Percentiles rank a stretch among this genome's conserved stretches.
These are phyloP conservation scores for Apophysomyces trapeziformis DNA, from an alignment of 371 early-diverging fungal species.

Conservation along the genomic window DNA sequence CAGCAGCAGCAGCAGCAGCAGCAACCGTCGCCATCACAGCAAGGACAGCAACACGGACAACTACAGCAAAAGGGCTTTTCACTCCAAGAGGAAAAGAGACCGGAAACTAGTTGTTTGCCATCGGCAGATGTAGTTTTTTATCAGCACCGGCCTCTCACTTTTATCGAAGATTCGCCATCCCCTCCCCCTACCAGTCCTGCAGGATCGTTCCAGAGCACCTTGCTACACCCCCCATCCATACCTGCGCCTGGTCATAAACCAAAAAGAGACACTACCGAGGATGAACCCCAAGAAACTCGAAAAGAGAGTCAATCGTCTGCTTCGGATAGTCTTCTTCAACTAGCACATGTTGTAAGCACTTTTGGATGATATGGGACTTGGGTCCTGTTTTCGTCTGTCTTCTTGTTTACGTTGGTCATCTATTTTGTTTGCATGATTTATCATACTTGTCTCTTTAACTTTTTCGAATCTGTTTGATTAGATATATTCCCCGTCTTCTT, in stretches of 20 bases:
- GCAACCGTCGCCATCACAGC: background rate
- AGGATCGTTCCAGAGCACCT: constrained; percentile 6
- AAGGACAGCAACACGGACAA: too few species aligned
- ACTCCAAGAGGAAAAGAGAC: too few species aligned
- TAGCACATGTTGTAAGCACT: constrained; percentile 30
- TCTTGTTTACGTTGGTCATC: background rate
- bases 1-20: constrained; percentile 14
- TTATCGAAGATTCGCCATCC: constrained; percentile 1
- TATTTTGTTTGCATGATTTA: background rate
- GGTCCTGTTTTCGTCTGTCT: background rate
- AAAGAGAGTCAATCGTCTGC: constrained; percentile 2
- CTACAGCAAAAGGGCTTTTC: too few species aligned
- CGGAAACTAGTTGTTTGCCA: too few species aligned
- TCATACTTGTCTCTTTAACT: background rate
- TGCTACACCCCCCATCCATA: constrained; percentile 9
- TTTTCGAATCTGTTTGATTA: too few species aligned
- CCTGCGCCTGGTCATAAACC: background rate
- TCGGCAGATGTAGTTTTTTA: constrained; percentile 18
- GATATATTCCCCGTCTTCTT: background rate
- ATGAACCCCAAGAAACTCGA: background rate
- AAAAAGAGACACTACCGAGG: background rate
- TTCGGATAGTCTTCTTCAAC: constrained; percentile 17
- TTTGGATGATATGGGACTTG: constrained; percentile 18
- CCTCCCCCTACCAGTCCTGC: constrained; percentile 12
- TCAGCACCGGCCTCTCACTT: constrained; percentile 25